Evolutionary conservation across 768 basidiomycete species (phyloP).

Genomic region (Mycena galericulata): DNA sequence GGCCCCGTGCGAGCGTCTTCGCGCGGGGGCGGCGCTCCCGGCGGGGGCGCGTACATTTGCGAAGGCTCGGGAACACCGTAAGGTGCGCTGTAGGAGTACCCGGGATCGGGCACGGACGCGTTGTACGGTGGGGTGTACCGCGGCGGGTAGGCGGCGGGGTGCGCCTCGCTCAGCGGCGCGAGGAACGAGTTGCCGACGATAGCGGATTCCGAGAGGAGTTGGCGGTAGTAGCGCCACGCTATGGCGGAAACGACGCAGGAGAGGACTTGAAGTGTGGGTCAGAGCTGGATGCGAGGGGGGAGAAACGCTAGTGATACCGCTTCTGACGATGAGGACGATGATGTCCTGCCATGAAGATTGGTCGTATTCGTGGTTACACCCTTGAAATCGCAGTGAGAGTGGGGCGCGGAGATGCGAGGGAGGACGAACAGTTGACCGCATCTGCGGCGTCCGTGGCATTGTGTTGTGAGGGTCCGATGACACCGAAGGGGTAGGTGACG

Average conservation of each 20-base stretch:
- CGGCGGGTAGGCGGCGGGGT: slow-evolving; percentile 54
- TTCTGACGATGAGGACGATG: slow-evolving; percentile 67
- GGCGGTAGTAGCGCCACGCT: slow-evolving; percentile 80
- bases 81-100: slow-evolving; percentile 36
- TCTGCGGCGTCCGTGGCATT: slow-evolving; percentile 53
- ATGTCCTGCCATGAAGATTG: slow-evolving; percentile 79
- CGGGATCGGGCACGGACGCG: slow-evolving; percentile 48
- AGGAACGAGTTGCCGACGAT: slow-evolving; percentile 64
- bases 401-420: not conserved
- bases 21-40: slow-evolving; percentile 69
- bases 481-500: slow-evolving; percentile 56
- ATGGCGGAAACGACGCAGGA: slow-evolving; percentile 71
- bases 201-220: slow-evolving; percentile 77
- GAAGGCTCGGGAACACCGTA: too few species aligned
- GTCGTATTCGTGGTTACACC: slow-evolving; percentile 70
- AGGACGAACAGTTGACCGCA: slow-evolving; percentile 64
- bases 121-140: slow-evolving; percentile 75
- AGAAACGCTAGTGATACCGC: slow-evolving; percentile 63
- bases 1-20: too few species aligned
- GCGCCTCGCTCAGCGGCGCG: slow-evolving; percentile 54
- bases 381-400: slow-evolving; percentile 52
- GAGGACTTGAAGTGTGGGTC: slow-evolving; percentile 54
- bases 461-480: slow-evolving; percentile 61
- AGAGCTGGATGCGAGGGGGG: too few species aligned
- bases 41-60: slow-evolving; percentile 57